Base-by-base conservation (phyloP, 192 early-diverging fungal genomes). In the Cetraspora pellucida region DNA sequence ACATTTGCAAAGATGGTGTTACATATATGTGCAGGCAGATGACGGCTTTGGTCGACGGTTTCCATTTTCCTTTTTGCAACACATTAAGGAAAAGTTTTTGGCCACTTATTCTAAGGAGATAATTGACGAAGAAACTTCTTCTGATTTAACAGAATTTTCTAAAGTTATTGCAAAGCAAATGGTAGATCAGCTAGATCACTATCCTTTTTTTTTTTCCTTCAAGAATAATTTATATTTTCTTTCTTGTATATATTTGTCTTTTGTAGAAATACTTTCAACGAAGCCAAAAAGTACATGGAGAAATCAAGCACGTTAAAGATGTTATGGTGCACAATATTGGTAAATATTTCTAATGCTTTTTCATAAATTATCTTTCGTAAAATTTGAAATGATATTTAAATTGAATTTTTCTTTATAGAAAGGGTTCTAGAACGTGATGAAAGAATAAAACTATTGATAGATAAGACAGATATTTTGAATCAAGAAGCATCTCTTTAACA, bases 301-400 rank as follows among this genome's bases (percentile, higher is more conserved):
- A 96, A 82, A 94, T 97, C 78, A 92, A 95, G 66, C 94, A 95
- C 82, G 95, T 96, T 72, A 92, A 92, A 81, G 94, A 95, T 85
- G 94, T 96, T 54, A 96, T 97, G 95, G 93, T 95, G 25, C 90
- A 93, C 81, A 97, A 97, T 79, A 97, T 97, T 75, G 91, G 89
- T 87, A 87, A 79, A 80, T 58, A n/a, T n/a, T n/a, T n/a, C n/a
- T n/a, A n/a, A 25, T 65, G 10, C 21, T 37, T 43, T n/a, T 58
- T 21, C 13, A 21, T 58, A 17, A 57, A 57, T 57, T 21, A 57
- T 17, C 19, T 57, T 17, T 17, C 19, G 19, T 17, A 57, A 17
- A 5, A 58, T 21, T 4, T 19, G 1, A 19, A 58, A 21, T 21
- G 21, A 58, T 58, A 21, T n/a, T 47, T 25, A 17, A 31, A 17